Evolutionary conservation across 495 filamentous ascomycete species (phyloP).

Genomic region (Durotheca rogersii): DNA sequence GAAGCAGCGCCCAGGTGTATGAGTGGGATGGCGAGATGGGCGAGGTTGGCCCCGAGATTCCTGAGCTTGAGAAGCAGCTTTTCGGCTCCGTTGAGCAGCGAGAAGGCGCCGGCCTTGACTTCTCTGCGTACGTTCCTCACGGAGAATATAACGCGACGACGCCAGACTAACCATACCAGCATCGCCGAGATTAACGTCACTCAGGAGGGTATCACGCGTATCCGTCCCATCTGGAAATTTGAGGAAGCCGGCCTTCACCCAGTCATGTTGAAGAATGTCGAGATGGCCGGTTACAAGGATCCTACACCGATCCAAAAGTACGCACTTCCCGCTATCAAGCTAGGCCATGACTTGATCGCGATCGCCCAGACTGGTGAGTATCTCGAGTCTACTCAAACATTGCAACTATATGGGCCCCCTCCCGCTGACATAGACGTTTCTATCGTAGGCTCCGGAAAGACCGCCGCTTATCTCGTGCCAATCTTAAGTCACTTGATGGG

Average conservation of each 20-base stretch:
- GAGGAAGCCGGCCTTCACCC: conserved; percentile 83
- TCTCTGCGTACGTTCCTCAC: conserved; percentile 45
- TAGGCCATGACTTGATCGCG: conserved; percentile 76
- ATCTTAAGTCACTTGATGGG: conserved; percentile 90
- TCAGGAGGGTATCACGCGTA: conserved; percentile 57
- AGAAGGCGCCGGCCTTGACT: conserved; percentile 44
- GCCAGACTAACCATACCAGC: conserved; percentile 36
- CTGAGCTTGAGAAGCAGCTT: conserved; percentile 68
- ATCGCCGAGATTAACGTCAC: conserved; percentile 57
- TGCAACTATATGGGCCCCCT: background rate
- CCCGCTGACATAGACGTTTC: conserved; percentile 3
- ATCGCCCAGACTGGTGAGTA: conserved; percentile 87
- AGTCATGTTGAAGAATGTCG: conserved; percentile 72
- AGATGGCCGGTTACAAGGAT: conserved; percentile 58
- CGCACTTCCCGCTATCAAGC: conserved; percentile 70
- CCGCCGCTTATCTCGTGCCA: conserved; percentile 86
- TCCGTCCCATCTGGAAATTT: conserved; percentile 62
- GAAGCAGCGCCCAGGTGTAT: conserved; percentile 62
- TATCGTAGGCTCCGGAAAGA: conserved; percentile 85
- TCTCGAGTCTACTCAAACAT: background rate
- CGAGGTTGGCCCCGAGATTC: conserved; percentile 71
- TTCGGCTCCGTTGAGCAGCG: conserved; percentile 57
- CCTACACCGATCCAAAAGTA: conserved; percentile 90
- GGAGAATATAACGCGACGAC: background rate
- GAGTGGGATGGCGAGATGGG: conserved; percentile 85